Percentiles rank a stretch among this genome's conserved stretches.
Evolutionary conservation across 352 stramenopile species (phyloP).

Genomic region (Pythium brachiatum): DNA sequence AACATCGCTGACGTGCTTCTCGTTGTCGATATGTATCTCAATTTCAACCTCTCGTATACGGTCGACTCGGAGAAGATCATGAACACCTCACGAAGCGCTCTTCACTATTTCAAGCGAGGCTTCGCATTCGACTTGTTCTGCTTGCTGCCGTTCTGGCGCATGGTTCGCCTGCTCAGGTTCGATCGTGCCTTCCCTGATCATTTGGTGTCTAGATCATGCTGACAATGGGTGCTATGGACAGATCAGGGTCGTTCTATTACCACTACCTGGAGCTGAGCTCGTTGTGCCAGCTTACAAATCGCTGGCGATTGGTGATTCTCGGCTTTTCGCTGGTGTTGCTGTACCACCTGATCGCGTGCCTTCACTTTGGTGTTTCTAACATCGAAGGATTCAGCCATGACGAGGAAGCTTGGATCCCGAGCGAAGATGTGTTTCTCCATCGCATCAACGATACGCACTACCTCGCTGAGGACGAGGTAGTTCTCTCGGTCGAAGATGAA

Average conservation of each 20-base stretch:
- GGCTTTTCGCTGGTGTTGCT: slow-evolving; percentile 44
- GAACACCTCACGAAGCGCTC: slow-evolving; percentile 35
- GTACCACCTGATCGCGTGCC: slow-evolving; percentile 49
- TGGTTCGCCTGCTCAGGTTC: slow-evolving; percentile 33
- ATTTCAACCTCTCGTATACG: slow-evolving; percentile 56
- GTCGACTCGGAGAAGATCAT: slow-evolving; percentile 54
- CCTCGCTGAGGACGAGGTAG: neutral
- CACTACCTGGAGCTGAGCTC: neutral
- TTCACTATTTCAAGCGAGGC: slow-evolving; percentile 33
- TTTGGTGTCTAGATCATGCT: neutral
- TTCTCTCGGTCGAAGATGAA: slow-evolving; percentile 5
- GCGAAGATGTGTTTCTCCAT: slow-evolving; percentile 20
- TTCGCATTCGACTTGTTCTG: slow-evolving; percentile 50
- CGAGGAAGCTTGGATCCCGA: slow-evolving; percentile 32
- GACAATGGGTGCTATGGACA: neutral
- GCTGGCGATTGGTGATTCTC: slow-evolving; percentile 36
- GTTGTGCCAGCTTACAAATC: slow-evolving; percentile 31
- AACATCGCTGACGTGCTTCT: slow-evolving; percentile 32
- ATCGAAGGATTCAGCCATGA: slow-evolving; percentile 31
- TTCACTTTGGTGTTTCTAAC: slow-evolving; percentile 39
- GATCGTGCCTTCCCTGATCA: neutral
- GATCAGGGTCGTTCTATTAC: neutral
- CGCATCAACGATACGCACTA: slow-evolving; percentile 26
- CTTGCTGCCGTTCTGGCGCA: slow-evolving; percentile 36
- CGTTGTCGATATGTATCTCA: slow-evolving; percentile 47